Conservation (phyloP, 2,329 filamentous ascomycete genomes). For the Arthrobotrys sinensis region DNA sequence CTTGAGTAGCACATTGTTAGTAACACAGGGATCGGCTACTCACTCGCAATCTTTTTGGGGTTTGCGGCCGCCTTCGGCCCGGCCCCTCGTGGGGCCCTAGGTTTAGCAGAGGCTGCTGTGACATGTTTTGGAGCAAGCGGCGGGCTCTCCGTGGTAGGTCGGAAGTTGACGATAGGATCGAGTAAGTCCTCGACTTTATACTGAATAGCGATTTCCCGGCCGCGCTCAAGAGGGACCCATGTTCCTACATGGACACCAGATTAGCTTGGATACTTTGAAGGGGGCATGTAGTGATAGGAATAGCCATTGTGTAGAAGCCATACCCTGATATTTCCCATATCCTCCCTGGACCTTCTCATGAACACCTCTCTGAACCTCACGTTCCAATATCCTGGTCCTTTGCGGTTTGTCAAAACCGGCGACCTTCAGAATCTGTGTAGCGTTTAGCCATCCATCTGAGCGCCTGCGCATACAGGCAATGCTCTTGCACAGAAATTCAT, state of each 20-base stretch:
- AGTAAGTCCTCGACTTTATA: conserved; percentile 90
- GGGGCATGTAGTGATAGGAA: background rate
- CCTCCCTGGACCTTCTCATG: conserved; percentile 99
- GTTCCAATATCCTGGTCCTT: conserved; percentile 91
- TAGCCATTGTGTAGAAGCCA: conserved; percentile 13
- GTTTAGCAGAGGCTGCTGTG: conserved; percentile 75
- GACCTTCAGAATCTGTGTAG: conserved; percentile 98
- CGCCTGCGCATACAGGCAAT: conserved; percentile 91
- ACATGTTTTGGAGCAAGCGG: conserved; percentile 93
- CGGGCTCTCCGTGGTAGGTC: conserved; percentile 86
- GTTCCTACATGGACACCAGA: conserved; percentile 75
- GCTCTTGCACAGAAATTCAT: conserved; percentile 85
- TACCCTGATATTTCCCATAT: conserved; percentile 98
- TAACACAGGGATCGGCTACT: background rate
- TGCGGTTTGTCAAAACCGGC: conserved; percentile 98
- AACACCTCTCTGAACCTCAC: conserved; percentile 94
- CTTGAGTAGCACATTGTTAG: background rate
- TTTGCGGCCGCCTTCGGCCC: conserved; percentile 39
- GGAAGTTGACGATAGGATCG: conserved; percentile 88
- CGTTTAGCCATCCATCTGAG: conserved; percentile 97
- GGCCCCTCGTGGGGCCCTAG: conserved; percentile 68
- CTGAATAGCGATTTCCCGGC: conserved; percentile 84
- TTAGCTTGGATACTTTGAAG: conserved; percentile 53
- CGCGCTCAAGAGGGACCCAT: conserved; percentile 91
- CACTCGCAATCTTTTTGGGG: conserved; percentile 50